These are phyloP conservation scores for Xylariales sp. DNA, from an alignment of 2,329 filamentous ascomycete species.

Conservation along the genomic window DNA sequence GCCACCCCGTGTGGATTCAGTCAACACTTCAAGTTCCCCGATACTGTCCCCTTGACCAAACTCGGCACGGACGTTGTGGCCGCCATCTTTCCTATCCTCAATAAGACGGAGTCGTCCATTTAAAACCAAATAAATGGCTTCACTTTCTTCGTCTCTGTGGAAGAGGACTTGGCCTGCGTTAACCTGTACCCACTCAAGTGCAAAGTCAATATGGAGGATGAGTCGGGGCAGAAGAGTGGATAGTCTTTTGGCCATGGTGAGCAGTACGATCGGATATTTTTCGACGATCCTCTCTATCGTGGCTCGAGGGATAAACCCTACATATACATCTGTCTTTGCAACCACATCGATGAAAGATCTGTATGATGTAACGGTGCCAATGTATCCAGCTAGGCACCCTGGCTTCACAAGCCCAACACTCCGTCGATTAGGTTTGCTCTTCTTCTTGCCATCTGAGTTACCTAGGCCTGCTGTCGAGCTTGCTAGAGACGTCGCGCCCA, in stretches of 20 bases:
- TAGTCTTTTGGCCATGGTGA: conserved; percentile 94
- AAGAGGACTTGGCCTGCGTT: conserved; percentile 93
- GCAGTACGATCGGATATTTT: conserved; percentile 81
- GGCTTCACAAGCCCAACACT: conserved; percentile 91
- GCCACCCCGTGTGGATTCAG: conserved; percentile 84
- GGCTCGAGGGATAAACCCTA: conserved; percentile 83
- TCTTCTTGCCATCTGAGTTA: conserved; percentile 36
- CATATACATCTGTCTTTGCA: conserved; percentile 97
- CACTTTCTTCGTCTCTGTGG: conserved; percentile 89
- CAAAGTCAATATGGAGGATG: conserved; percentile 96
- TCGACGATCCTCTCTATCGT: conserved; percentile 91
- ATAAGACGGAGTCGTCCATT: conserved; percentile 88
- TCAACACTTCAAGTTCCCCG: conserved; percentile 93
- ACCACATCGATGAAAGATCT: conserved; percentile 95
- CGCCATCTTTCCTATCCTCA: conserved; percentile 74
- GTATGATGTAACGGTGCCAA: conserved; percentile 91
- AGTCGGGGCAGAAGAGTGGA: conserved; percentile 85
- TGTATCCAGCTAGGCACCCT: conserved; percentile 88
- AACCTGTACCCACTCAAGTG: conserved; percentile 96
- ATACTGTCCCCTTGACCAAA: conserved; percentile 97
- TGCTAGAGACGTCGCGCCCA: conserved; percentile 8
- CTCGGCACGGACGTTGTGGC: conserved; percentile 82
- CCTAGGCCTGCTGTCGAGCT: conserved; percentile 15
- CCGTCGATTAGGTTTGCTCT: conserved; percentile 46
- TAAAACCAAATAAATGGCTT: conserved; percentile 96